Evolutionary conservation across 495 filamentous ascomycete genomes (phyloP), one percentile per base, ranked within the genome.

Genomic region (Cercophora scortea): DNA sequence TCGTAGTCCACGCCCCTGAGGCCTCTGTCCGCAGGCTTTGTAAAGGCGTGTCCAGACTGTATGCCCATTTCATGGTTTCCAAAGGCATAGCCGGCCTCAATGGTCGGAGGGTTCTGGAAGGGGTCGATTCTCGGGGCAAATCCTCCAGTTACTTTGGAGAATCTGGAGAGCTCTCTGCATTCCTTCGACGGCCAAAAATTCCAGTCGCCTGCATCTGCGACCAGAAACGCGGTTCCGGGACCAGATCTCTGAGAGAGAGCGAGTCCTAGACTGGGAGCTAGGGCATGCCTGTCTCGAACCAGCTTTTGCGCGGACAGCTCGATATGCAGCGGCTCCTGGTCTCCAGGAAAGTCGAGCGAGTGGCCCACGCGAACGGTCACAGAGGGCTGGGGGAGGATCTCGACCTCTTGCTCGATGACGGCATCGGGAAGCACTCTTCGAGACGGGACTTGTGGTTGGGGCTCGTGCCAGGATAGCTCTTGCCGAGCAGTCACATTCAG

Each of bases 11-110:
- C 18, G 16, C 39, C 43, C 1, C 51, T n/a, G 3, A 66, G 40
- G 5, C 61, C 58, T 0, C 56, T 32, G n/a, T 52, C 54, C 6
- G 51, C n/a, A 6, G 55, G 50, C 32, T 54, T 57, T 8, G 60
- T 63, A 17, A 66, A 43, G 32, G 63, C 51, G 1, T 53, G 58
- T 1, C 52, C 54, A 35, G 56, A 41, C 5, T 49, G 53, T 25
- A 66, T 19, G 36, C 63, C 63, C 10, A 63, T 54, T 13, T 54
- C 55, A 34, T 47, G 42, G 2, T 48, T 48, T 36, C 58, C 58
- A 35, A 60, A 63, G 7, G 53, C 42, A 40, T 59, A 66, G 8
- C 63, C 63, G 2, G 49, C 35, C 44, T 66, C 63, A 9, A 62
- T 4, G 16, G 61, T 66, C 11, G 61, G 63, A 3, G 57, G 43